These are phyloP conservation scores for Malus sieversii DNA, from an alignment of 306 rosid genomes.

Conservation along the genomic window DNA sequence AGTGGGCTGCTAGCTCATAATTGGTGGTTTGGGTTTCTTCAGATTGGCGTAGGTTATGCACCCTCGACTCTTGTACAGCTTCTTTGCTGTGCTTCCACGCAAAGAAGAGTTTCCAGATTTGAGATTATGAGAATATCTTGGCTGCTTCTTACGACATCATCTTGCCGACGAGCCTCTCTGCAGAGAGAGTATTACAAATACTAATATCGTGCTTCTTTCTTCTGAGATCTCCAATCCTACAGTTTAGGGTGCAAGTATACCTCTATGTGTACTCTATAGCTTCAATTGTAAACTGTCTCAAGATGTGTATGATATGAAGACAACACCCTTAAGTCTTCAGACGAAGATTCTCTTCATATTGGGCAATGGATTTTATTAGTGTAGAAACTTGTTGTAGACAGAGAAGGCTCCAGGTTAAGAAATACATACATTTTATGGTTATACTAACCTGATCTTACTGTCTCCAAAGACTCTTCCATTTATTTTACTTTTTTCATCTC, in stretches of 20 bases:
- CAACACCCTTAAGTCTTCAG: constrained; percentile 15
- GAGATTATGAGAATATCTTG: not conserved
- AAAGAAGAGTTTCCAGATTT: constrained; percentile 13
- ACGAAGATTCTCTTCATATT: not conserved
- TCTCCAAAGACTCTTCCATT: not conserved
- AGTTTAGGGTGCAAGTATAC: not conserved
- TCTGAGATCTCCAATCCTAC: constrained; percentile 5
- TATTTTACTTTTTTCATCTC: not conserved
- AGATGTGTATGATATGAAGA: constrained; percentile 11
- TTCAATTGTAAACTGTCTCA: constrained; percentile 10
- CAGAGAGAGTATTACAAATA: constrained; percentile 14
- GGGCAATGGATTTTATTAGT: not conserved
- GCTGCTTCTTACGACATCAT: constrained; percentile 13
- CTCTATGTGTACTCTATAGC: constrained; percentile 4
- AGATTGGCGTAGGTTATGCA: constrained; percentile 6
- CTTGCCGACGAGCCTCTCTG: constrained; percentile 10
- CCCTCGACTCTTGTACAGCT: not conserved
- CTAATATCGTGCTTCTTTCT: constrained; percentile 10
- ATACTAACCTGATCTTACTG: constrained; percentile 1
- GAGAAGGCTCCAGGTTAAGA: not conserved
- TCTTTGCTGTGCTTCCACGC: not conserved
- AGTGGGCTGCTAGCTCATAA: constrained; percentile 7
- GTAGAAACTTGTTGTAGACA: constrained; percentile 10
- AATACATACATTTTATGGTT: not conserved
- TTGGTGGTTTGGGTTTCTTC: constrained; percentile 6